Percentiles rank a stretch among this genome's conserved stretches.
Evolutionary conservation across 192 early-diverging fungal species (phyloP).

Genomic region (Piromyces sp.): DNA sequence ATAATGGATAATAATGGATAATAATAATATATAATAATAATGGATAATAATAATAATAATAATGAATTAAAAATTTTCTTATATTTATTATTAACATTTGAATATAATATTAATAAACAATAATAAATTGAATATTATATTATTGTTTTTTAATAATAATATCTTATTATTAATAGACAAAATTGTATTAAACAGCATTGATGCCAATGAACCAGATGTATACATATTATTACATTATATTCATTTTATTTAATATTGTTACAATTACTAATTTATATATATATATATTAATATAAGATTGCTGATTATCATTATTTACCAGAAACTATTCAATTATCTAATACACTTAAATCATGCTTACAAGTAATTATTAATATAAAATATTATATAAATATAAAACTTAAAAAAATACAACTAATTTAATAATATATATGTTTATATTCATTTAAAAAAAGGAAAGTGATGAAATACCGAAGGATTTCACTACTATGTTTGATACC

Average conservation of each 20-base stretch:
- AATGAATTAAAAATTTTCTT: no score
- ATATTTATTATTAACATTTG: no score
- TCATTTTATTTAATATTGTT: not conserved
- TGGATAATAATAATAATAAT: no score
- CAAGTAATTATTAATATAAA: slow-evolving; percentile 11
- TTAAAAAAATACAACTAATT: not conserved
- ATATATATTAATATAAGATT: no score
- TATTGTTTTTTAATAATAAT: no score
- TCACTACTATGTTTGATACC: slow-evolving; percentile 36
- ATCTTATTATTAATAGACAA: slow-evolving; percentile 25
- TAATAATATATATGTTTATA: not conserved
- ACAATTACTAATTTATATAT: not conserved
- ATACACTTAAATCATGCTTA: slow-evolving; percentile 28
- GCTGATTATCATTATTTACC: slow-evolving; percentile 48
- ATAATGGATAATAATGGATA: no score
- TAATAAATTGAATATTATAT: no score
- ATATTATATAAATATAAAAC: not conserved
- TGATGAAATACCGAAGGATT: slow-evolving; percentile 47
- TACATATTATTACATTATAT: not conserved
- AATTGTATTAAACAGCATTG: slow-evolving; percentile 35
- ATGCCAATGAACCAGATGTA: slow-evolving; percentile 45
- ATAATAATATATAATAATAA: no score
- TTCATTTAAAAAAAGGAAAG: slow-evolving; percentile 16
- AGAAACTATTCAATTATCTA: slow-evolving; percentile 21
- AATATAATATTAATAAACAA: no score